These are phyloP conservation scores for Alloteropsis semialata DNA, from an alignment of 176 grass and related monocot species.

Conservation along the genomic window DNA sequence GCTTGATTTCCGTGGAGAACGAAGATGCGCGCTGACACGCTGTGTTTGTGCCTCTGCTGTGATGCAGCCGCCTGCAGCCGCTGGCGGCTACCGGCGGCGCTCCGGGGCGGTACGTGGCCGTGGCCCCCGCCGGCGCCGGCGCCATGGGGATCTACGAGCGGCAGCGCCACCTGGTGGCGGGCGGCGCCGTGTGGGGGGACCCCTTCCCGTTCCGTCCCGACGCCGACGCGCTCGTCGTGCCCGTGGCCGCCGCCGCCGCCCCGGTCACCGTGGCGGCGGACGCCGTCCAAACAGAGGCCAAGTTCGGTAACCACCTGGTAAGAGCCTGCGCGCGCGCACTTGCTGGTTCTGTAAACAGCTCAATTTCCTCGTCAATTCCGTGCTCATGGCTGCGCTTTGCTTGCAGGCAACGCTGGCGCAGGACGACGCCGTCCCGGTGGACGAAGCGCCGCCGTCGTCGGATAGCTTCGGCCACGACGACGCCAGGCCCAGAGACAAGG, in stretches of 20 bases:
- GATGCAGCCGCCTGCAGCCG: too few species aligned
- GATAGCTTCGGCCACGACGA: constrained; percentile 36
- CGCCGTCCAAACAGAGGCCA: background rate
- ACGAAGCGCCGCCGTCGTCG: constrained; percentile 2
- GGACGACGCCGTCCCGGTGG: background rate
- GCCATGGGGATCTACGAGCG: too few species aligned
- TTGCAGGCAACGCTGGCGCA: background rate
- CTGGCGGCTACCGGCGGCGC: too few species aligned
- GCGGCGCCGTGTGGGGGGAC: constrained; percentile 4
- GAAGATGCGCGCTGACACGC: too few species aligned
- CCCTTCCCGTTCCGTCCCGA: constrained; percentile 2
- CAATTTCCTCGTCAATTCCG: background rate
- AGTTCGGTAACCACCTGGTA: background rate
- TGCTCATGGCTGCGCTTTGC: background rate
- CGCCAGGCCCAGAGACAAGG: constrained; percentile 26
- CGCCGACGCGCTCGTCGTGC: background rate
- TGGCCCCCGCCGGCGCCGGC: too few species aligned
- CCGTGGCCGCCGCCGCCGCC: background rate
- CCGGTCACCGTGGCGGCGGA: background rate
- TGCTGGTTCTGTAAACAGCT: background rate
- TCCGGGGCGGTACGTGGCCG: too few species aligned
- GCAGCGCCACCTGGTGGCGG: background rate
- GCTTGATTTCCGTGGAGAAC: too few species aligned
- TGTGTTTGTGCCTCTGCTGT: too few species aligned
- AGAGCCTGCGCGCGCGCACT: background rate